Base-by-base conservation (phyloP, 2,329 filamentous ascomycete genomes). In the Penicillium capsulatum region DNA sequence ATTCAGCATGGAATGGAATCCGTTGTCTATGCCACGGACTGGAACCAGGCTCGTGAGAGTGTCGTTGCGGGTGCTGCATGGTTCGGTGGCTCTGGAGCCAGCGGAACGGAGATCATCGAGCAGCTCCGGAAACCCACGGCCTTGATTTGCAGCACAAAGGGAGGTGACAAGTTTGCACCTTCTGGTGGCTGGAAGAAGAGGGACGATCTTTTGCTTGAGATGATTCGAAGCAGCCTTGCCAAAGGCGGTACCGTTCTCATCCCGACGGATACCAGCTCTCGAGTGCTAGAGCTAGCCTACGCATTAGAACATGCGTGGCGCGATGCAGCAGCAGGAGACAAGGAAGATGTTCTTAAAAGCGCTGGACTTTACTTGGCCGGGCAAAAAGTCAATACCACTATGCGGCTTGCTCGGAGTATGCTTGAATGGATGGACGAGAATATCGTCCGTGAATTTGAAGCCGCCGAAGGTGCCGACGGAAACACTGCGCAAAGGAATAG, bases 361-460 rank as follows among this genome's bases (percentile, higher is more conserved):
- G 69, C 75, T 7, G 72, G 70, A 34, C 72, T 96, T 1, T 96
- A 89, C 59, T 73, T 98, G 30, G 91, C 90, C 1, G 90, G 89
- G 27, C 83, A 83, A 43, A 94, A 88, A 45, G 85, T 87, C 48
- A 83, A 86, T 42, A 90, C 88, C 47, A 94, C 90, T 0, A 86
- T 97, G 75, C 79, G 88, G 36, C 87, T 96, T 51, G 86, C 91
- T 17, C 79, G 90, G 51, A 96, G 91, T 63, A 94, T 98, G 86
- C 73, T 98, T 20, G 92, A 98, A 60, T 98, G 92, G 92, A 97
- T 98, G 90, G 90, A 97, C 59, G 90, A 96, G 58, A 84, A 82
- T 42, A 94, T 98, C 43, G 84, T 94, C 29, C 82, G 89, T 38
- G 91, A 97, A 55, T 94, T 95, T 46, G 90, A 95, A 61, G 81